Base-by-base conservation (phyloP, 179 eudicot species). In the Camellia oleifera region DNA sequence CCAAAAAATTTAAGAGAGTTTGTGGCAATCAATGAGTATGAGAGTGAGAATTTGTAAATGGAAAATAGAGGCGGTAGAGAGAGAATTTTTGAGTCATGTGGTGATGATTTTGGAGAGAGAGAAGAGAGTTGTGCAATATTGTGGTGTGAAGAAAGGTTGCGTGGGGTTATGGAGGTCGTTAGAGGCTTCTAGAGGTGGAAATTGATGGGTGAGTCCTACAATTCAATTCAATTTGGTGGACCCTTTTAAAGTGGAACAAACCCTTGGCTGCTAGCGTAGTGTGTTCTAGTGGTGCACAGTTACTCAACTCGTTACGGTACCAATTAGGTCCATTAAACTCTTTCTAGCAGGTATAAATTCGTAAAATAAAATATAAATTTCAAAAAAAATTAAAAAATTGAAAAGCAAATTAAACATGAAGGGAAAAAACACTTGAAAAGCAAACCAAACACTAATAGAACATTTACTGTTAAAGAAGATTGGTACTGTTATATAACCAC, bases 61-160 rank as follows among this genome's bases (percentile, higher is more conserved):
- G 11, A 45, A 32, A 57, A 11, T 15, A 20, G 81, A 71, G 57
- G 66, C 0, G 71, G 65, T 17, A 44, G n/a, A 14, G 12, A 57
- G 44, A 48, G 15, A 42, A 44, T 48, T 32, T 42, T 78, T 18
- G 53, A 40, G 77, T 53, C 13, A 45, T 74, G 84, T 79, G 88
- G 87, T 78, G 76, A 76, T 72, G 46, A 67, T 42, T 11, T 9
- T 73, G 56, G 45, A 54, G 65, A 73, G 57, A 20, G 60, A 76
- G 54, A 11, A 56, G 11, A 7, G 32, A 15, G 14, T 32, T 5
- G 44, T 60, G 58, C 13, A 48, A 32, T 66, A 12, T 18, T 89
- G 90, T 88, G 90, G 90, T 54, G 62, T 18, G 42, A 40, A 83
- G 20, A 73, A 26, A 53, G 67, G 83, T 53, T 84, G 87, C 92